Evolutionary conservation across 768 basidiomycete genomes (phyloP).

Genomic region (Nidularia pulvinata): DNA sequence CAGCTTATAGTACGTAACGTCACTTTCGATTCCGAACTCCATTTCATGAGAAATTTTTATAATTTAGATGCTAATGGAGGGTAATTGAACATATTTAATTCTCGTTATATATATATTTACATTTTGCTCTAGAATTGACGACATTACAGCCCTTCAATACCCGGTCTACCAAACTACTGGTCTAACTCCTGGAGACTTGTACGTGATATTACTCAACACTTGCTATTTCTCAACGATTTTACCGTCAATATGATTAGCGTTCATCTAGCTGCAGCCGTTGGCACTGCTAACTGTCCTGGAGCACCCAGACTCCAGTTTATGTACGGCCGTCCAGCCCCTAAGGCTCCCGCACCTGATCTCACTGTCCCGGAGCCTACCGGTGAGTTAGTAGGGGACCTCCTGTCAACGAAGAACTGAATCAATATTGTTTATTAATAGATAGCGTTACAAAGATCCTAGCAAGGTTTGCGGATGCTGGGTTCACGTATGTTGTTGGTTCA

Average conservation of each 20-base stretch:
- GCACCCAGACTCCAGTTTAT: constrained; percentile 26
- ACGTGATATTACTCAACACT: neutral
- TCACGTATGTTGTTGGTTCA: neutral
- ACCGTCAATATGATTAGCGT: constrained; percentile 5
- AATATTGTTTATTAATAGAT: constrained; percentile 8
- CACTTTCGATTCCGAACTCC: constrained; percentile 7
- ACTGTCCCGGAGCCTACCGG: constrained; percentile 16
- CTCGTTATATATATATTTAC: neutral
- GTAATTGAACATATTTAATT: constrained; percentile 13
- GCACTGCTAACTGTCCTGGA: constrained; percentile 30
- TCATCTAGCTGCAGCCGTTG: constrained; percentile 21
- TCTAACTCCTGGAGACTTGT: constrained; percentile 17
- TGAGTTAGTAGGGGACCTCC: neutral
- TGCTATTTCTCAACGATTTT: neutral
- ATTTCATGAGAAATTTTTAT: neutral
- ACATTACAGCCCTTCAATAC: constrained; percentile 9
- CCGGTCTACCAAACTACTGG: constrained; percentile 12
- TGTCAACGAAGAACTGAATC: neutral
- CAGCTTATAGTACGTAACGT: constrained; percentile 13
- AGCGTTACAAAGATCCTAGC: constrained; percentile 16
- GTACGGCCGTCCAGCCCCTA: constrained; percentile 20
- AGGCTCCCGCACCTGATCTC: constrained; percentile 14
- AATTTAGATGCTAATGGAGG: constrained; percentile 15
- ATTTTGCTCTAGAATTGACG: constrained; percentile 6
- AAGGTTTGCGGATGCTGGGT: constrained; percentile 22